Evolutionary conservation across 306 rosid species (phyloP).

Genomic region (Prunus campanulata): DNA sequence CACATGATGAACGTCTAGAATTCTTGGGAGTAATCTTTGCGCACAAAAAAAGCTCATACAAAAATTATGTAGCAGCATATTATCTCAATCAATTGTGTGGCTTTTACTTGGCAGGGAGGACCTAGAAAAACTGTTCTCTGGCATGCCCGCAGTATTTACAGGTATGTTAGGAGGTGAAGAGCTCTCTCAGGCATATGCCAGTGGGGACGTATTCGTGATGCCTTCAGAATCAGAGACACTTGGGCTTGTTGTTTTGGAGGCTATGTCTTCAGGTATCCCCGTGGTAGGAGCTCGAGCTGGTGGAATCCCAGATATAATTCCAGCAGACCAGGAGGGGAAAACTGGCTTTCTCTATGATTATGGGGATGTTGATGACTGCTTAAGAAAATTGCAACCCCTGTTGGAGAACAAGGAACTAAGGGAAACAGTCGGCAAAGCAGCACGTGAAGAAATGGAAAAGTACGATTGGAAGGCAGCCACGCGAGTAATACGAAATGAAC

Average conservation of each 20-base stretch:
- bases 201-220: slow-evolving; percentile 91
- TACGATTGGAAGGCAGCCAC: slow-evolving; percentile 96
- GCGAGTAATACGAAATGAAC: slow-evolving; percentile 65
- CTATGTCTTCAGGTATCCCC: slow-evolving; percentile 95
- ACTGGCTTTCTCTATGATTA: slow-evolving; percentile 72
- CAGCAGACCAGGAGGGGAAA: slow-evolving; percentile 80
- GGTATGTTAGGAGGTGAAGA: slow-evolving; percentile 97
- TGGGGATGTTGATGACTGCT: slow-evolving; percentile 75
- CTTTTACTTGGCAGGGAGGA: slow-evolving; percentile 58
- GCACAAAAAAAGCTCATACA: neutral
- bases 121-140: slow-evolving; percentile 81
- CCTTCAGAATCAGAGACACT: slow-evolving; percentile 98
- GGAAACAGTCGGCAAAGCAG: slow-evolving; percentile 75
- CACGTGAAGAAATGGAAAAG: slow-evolving; percentile 88
- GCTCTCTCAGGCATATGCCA: slow-evolving; percentile 93
- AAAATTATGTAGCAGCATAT: neutral
- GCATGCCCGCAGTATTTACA: slow-evolving; percentile 91
- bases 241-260: slow-evolving; percentile 91
- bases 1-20: neutral
- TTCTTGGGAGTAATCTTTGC: neutral
- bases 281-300: slow-evolving; percentile 96
- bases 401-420: slow-evolving; percentile 59
- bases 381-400: slow-evolving; percentile 71
- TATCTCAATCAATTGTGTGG: slow-evolving; percentile 7
- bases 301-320: slow-evolving; percentile 92